phyloP scores from a whole-genome alignment of 2,329 filamentous ascomycete species.

The Aspergillus neotritici region DNA sequence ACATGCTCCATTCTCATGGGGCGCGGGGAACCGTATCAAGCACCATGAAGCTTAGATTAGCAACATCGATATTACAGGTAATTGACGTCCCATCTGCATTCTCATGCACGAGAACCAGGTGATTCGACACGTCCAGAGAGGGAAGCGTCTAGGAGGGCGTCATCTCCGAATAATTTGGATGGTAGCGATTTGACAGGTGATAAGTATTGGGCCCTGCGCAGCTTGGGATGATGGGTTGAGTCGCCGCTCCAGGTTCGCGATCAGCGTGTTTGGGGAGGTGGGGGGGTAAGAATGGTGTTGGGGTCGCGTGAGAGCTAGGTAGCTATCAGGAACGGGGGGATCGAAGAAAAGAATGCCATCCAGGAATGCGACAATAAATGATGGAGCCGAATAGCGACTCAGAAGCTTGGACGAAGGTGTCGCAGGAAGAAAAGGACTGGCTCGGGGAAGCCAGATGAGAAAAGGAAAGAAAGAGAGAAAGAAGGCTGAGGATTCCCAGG shows the following conservation, averaged over 20 bases:
- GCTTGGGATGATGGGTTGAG: no score
- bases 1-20: constrained; percentile 38
- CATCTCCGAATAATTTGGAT: no score
- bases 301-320: neutral
- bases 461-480: constrained; percentile 6
- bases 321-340: constrained; percentile 1
- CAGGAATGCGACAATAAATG: constrained; percentile 6
- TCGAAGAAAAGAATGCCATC: constrained; percentile 13
- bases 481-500: constrained; percentile 10
- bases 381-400: neutral
- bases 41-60: constrained; percentile 31
- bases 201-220: no score
- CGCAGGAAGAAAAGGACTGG: neutral
- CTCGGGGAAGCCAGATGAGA: neutral
- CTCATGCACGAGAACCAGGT: constrained; percentile 18
- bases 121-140: constrained; percentile 14
- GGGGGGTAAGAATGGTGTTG: no score
- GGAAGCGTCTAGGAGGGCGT: neutral
- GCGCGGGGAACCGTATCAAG: constrained; percentile 24
- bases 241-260: no score
- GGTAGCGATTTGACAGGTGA: no score
- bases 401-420: neutral
- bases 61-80: constrained; percentile 26
- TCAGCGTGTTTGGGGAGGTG: no score
- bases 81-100: constrained; percentile 31